phyloP scores from a whole-genome alignment of 2,329 filamentous ascomycete species.

The Eurotiales sp. region DNA sequence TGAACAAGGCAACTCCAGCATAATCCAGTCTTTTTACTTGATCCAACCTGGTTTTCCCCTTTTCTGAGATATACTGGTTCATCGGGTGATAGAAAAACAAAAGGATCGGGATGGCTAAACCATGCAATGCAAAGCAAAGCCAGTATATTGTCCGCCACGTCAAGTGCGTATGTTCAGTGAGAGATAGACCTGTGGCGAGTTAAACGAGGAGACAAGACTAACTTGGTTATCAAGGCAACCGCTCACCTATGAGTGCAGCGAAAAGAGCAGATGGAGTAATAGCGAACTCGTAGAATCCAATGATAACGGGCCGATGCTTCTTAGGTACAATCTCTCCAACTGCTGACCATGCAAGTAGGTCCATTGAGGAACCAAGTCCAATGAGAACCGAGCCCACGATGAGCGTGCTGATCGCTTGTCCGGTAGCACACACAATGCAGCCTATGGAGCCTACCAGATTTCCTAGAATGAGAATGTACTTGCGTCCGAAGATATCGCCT shows the following conservation, averaged over 20 bases:
- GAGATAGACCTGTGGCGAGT: too few relatives aligned
- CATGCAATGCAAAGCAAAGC: too few relatives aligned
- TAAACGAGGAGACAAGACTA: too few relatives aligned
- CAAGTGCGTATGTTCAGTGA: too few relatives aligned
- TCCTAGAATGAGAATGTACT: background rate
- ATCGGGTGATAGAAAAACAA: too few relatives aligned
- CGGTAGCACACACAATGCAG: background rate
- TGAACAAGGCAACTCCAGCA: too few relatives aligned
- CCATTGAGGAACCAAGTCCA: background rate
- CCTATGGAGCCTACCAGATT: background rate
- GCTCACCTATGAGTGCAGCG: background rate
- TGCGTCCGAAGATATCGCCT: background rate
- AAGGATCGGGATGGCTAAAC: too few relatives aligned
- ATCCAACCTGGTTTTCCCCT: too few relatives aligned
- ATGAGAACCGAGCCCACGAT: background rate
- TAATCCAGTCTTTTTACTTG: too few relatives aligned
- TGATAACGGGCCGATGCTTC: background rate
- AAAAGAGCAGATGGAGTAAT: background rate
- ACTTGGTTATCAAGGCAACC: too few relatives aligned
- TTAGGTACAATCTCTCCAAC: constrained; percentile 2
- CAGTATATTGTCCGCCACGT: too few relatives aligned
- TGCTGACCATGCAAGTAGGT: background rate
- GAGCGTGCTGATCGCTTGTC: background rate
- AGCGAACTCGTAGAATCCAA: background rate
- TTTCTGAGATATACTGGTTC: too few relatives aligned